Conservation (phyloP, 192 early-diverging fungal species). For the Helicostylum pulchrum region DNA sequence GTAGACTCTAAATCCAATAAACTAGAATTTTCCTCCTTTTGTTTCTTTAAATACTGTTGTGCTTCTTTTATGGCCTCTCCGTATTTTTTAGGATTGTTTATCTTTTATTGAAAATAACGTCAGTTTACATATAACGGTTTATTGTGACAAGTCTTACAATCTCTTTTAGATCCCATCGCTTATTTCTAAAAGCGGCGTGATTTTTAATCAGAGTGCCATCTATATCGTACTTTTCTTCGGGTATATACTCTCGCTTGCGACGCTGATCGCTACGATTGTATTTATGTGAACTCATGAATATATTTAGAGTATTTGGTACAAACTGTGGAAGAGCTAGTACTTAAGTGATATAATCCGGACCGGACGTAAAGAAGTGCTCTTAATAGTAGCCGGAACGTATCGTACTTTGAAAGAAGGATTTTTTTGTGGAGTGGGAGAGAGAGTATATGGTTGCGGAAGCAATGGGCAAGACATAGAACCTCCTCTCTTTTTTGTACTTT, state of each 20-base stretch:
- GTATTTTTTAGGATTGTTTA: constrained; percentile 16
- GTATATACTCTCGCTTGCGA: constrained; percentile 10
- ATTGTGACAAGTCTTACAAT: constrained; percentile 21
- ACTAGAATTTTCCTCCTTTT: neutral
- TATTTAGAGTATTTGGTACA: neutral
- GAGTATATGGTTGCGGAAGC: neutral
- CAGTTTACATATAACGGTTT: neutral
- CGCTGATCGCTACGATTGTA: too few species aligned
- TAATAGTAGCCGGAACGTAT: too few species aligned
- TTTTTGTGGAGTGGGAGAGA: too few species aligned
- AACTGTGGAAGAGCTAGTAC: neutral
- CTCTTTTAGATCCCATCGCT: constrained; percentile 32
- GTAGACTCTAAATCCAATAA: neutral
- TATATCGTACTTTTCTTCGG: constrained; percentile 19
- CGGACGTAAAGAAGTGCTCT: too few species aligned
- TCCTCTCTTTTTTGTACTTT: constrained; percentile 24
- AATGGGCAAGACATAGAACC: neutral
- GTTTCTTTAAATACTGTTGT: constrained; percentile 25
- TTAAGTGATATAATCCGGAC: too few species aligned
- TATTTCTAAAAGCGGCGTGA: constrained; percentile 5
- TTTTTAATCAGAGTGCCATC: constrained; percentile 19
- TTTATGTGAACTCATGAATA: neutral
- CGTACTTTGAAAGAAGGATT: too few species aligned
- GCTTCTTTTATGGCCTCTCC: constrained; percentile 26
- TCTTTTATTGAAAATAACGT: neutral